Conservation (phyloP, 495 filamentous ascomycete species). For the Aspergillus coremiiformis region DNA sequence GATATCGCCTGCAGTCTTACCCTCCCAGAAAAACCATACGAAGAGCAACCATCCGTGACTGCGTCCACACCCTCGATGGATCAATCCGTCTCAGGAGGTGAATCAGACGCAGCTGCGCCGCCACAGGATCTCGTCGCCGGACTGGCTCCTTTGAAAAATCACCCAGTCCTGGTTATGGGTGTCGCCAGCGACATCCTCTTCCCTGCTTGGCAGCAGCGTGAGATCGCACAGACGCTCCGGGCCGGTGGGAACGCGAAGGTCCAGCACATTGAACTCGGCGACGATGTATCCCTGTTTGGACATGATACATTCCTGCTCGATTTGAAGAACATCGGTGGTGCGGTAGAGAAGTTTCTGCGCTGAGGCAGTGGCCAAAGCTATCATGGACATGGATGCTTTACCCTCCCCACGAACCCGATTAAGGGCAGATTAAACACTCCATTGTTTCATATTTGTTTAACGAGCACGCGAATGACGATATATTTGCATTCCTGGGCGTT, state of each 20-base stretch:
- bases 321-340: constrained; percentile 82
- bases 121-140: constrained; percentile 74
- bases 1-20: constrained; percentile 68
- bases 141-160: constrained; percentile 60
- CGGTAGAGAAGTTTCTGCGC: constrained; percentile 66
- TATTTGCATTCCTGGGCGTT: constrained; percentile 1
- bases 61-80: constrained; percentile 23
- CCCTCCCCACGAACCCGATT: too few species aligned
- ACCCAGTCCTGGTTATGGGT: constrained; percentile 80
- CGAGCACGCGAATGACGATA: background rate
- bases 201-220: constrained; percentile 95
- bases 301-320: constrained; percentile 97
- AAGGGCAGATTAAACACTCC: too few species aligned
- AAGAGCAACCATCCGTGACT: constrained; percentile 56
- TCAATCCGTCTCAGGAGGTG: constrained; percentile 13
- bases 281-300: constrained; percentile 86
- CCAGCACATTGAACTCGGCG: constrained; percentile 81
- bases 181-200: constrained; percentile 96
- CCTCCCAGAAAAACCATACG: constrained; percentile 75
- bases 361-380: too few species aligned
- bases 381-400: too few species aligned
- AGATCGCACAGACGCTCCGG: constrained; percentile 79
- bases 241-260: constrained; percentile 69
- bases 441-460: background rate
- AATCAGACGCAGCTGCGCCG: constrained; percentile 29